Conservation (phyloP, 306 rosid genomes). For the Castanospermum australe region DNA sequence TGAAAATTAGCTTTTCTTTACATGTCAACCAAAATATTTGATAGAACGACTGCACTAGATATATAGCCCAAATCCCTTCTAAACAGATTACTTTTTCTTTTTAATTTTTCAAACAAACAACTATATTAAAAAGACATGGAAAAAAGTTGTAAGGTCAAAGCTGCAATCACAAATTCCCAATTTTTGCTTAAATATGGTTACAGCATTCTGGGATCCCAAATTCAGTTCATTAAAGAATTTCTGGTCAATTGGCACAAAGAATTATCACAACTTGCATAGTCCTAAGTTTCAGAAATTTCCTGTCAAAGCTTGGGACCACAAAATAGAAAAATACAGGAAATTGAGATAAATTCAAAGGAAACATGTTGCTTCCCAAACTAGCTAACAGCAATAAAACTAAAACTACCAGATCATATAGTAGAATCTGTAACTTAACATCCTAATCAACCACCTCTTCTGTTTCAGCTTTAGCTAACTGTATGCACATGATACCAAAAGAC, state of each 20-base stretch:
- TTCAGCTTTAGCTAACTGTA: constrained; percentile 25
- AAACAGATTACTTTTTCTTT: not conserved
- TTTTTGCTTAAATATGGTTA: not conserved
- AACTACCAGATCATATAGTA: not conserved
- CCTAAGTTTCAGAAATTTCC: constrained; percentile 5
- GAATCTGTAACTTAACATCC: constrained; percentile 23
- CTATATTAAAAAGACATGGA: not conserved
- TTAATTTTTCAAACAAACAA: constrained; percentile 3
- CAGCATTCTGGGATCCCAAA: not conserved
- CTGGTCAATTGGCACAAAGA: not conserved
- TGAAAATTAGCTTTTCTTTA: constrained; percentile 10
- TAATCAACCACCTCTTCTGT: constrained; percentile 10
- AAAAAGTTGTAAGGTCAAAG: not conserved
- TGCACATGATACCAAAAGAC: constrained; percentile 20
- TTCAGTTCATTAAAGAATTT: constrained; percentile 1
- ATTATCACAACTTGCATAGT: not conserved
- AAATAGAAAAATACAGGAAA: constrained; percentile 20
- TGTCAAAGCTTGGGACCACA: constrained; percentile 13
- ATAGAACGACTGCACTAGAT: not conserved
- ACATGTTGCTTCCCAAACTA: constrained; percentile 13
- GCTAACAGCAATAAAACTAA: constrained; percentile 5
- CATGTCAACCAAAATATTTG: constrained; percentile 1
- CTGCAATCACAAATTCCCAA: not conserved
- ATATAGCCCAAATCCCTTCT: constrained; percentile 4
- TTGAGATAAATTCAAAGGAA: not conserved